These are phyloP conservation scores for Kuraishia hungarica DNA, from an alignment of 805 yeast genomes.

Conservation along the genomic window DNA sequence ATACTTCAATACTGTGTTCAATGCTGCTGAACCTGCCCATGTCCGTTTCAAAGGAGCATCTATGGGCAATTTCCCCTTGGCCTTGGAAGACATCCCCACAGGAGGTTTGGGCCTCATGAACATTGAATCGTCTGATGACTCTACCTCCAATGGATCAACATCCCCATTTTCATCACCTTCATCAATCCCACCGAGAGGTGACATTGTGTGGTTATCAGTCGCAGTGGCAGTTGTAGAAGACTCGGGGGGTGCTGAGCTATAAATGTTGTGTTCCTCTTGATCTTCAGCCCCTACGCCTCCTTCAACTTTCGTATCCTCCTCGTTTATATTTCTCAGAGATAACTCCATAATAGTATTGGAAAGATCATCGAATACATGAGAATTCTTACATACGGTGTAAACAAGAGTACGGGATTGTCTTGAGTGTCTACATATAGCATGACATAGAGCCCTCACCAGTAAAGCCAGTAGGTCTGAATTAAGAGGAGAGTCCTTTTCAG, in stretches of 20 bases:
- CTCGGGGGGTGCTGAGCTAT: neutral
- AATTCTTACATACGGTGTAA: constrained; percentile 37
- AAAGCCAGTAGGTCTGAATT: constrained; percentile 53
- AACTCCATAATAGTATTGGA: constrained; percentile 23
- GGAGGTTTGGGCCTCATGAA: constrained; percentile 42
- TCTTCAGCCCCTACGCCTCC: neutral
- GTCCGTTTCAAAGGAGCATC: constrained; percentile 39
- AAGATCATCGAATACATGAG: constrained; percentile 26
- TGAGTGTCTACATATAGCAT: constrained; percentile 41
- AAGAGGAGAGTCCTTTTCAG: constrained; percentile 21
- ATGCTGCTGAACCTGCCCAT: constrained; percentile 52
- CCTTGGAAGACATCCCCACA: constrained; percentile 51
- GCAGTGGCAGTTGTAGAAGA: neutral
- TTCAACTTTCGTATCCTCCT: neutral
- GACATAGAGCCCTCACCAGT: constrained; percentile 46
- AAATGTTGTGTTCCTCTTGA: neutral
- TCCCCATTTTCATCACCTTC: neutral
- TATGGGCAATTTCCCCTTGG: constrained; percentile 43
- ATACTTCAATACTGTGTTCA: constrained; percentile 29
- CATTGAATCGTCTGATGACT: constrained; percentile 26
- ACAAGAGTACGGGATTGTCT: constrained; percentile 45
- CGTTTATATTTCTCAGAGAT: neutral
- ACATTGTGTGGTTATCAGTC: too few species aligned
- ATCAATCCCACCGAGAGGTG: neutral
- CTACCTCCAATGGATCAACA: neutral